Base-by-base conservation (phyloP, 768 basidiomycete genomes). In the Kwoniella botswanensis region DNA sequence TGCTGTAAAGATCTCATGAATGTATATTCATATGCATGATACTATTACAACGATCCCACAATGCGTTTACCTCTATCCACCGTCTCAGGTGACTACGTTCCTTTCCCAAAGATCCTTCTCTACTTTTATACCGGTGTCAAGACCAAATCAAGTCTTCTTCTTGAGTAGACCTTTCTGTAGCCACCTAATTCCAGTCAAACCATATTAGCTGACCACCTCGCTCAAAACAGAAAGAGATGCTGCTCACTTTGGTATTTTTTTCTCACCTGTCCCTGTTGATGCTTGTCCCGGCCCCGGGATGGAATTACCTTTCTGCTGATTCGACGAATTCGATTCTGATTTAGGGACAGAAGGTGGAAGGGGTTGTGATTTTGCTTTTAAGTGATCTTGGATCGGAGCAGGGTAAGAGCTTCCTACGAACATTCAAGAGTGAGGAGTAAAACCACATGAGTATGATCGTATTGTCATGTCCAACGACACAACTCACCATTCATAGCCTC, bases 191-290 rank as follows among this genome's bases (percentile, higher is more conserved):
- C n/a, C n/a, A n/a, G n/a, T n/a, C n/a, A n/a, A n/a, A n/a, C n/a
- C n/a, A n/a, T n/a, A n/a, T n/a, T n/a, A n/a, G n/a, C n/a, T n/a
- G n/a, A n/a, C n/a, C n/a, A n/a, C n/a, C n/a, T n/a, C n/a, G n/a
- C n/a, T n/a, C n/a, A n/a, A n/a, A n/a, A n/a, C n/a, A n/a, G n/a
- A n/a, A n/a, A n/a, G n/a, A n/a, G n/a, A n/a, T n/a, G n/a, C n/a
- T n/a, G n/a, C 81, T 73, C 70, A 82, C 82, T 82, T 81, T n/a
- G 82, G 82, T 22, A 83, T 79, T 67, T 83, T 83, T 75, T 80
- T 81, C 71, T 80, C 80, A 26, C 70, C 70, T 44, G 63, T 0
- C 21, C 66, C 72, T 15, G 52, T 42, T 9, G 65, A 57, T 11
- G n/a, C 46, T 35, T 59, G 18, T 13, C 52, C 53, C 21, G 55